These are phyloP conservation scores for Syzygium aqueum DNA, from an alignment of 345 rosid genomes.

Conservation along the genomic window DNA sequence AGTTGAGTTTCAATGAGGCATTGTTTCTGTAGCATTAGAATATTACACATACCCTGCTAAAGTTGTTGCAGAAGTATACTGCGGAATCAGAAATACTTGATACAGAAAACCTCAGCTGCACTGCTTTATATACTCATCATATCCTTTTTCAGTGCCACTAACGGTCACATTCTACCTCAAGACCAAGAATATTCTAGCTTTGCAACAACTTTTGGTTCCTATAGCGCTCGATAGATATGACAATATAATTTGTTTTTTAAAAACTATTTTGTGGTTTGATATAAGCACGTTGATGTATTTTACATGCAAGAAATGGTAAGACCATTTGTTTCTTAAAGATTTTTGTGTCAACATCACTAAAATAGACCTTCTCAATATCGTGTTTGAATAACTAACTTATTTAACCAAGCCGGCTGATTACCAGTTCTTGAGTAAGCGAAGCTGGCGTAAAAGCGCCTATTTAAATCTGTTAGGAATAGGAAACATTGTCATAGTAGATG, in stretches of 20 bases:
- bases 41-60: neutral
- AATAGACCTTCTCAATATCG: neutral
- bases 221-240: neutral
- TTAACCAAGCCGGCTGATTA: neutral
- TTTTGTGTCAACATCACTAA: neutral
- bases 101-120: neutral
- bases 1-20: neutral
- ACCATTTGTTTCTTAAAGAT: neutral
- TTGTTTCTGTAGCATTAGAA: neutral
- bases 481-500: neutral
- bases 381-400: neutral
- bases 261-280: neutral
- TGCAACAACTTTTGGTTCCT: neutral
- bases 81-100: neutral
- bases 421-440: neutral
- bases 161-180: neutral
- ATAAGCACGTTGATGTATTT: neutral
- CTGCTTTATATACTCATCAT: neutral
- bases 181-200: neutral
- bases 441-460: neutral
- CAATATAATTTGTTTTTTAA: neutral
- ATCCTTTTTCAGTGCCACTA: neutral
- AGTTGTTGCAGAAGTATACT: neutral
- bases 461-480: neutral
- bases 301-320: neutral